phyloP scores from a whole-genome alignment of 495 filamentous ascomycete species.

The Neurospora sp. region DNA sequence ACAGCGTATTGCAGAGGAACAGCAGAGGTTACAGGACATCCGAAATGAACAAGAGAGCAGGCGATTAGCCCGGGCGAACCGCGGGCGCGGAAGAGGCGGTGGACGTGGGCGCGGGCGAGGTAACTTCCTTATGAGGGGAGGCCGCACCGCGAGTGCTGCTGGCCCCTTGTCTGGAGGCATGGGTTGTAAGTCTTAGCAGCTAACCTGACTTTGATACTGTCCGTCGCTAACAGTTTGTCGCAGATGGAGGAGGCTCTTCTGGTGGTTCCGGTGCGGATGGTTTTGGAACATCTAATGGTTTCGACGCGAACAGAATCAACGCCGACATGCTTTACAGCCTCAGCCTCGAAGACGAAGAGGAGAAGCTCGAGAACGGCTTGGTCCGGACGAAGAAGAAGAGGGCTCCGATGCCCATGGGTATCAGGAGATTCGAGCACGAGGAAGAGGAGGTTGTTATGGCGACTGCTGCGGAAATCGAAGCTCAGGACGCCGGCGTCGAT shows the following conservation, averaged over 20 bases:
- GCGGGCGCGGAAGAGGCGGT: conserved; percentile 22
- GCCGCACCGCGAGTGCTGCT: conserved; percentile 17
- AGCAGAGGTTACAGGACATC: conserved; percentile 19
- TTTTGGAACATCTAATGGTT: conserved; percentile 17
- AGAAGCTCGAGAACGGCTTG: conserved; percentile 4
- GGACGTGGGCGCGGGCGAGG: conserved; percentile 31
- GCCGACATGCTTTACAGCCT: conserved; percentile 30
- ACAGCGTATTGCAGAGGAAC: conserved; percentile 28
- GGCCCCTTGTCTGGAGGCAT: conserved; percentile 29
- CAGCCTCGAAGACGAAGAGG: conserved; percentile 21
- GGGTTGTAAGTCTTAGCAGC: conserved; percentile 16
- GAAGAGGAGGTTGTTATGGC: conserved; percentile 41
- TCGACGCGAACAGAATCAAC: conserved; percentile 28
- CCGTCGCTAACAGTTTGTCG: conserved; percentile 1
- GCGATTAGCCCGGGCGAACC: conserved; percentile 9
- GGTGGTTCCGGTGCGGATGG: conserved; percentile 17
- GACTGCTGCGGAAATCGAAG: conserved; percentile 41
- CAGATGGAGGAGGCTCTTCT: conserved; percentile 22
- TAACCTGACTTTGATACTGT: background rate
- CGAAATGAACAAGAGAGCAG: conserved; percentile 23
- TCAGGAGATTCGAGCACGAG: conserved; percentile 43
- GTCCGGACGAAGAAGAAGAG: conserved; percentile 13
- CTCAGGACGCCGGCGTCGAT: conserved; percentile 17
- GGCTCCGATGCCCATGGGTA: conserved; percentile 32
- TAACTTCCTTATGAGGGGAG: conserved; percentile 21